Evolutionary conservation across 805 yeast genomes (phyloP).

Genomic region (Monosporozyma unispora): DNA sequence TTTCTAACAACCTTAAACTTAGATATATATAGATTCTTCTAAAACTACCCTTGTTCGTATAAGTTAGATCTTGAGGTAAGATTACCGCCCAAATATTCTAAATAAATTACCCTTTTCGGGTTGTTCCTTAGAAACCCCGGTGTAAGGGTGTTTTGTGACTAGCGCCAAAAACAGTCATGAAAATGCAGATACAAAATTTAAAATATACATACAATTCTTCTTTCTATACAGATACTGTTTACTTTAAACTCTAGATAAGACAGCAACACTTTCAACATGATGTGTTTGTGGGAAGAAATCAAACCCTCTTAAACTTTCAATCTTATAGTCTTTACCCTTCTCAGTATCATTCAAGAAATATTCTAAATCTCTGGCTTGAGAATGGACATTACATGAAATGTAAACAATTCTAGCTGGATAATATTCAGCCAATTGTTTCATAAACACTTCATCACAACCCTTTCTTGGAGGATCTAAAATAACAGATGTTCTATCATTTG

Average conservation of each 20-base stretch:
- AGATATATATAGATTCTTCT: too few species aligned
- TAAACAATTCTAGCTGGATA: conserved; percentile 84
- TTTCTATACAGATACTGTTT: background rate
- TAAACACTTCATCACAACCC: conserved; percentile 85
- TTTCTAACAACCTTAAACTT: too few species aligned
- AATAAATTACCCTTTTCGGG: too few species aligned
- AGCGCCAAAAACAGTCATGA: too few species aligned
- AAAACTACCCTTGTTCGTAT: too few species aligned
- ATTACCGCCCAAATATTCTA: too few species aligned
- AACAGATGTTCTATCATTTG: conserved; percentile 70
- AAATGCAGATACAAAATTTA: too few species aligned
- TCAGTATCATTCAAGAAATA: conserved; percentile 63
- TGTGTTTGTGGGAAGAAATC: conserved; percentile 96
- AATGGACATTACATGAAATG: conserved; percentile 93
- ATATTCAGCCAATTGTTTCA: conserved; percentile 76
- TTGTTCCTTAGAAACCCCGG: too few species aligned
- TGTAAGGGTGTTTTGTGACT: too few species aligned
- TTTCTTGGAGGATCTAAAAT: conserved; percentile 96
- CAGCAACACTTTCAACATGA: conserved; percentile 85
- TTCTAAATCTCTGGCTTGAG: conserved; percentile 91
- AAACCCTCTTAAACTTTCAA: conserved; percentile 85
- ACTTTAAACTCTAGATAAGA: conserved; percentile 34
- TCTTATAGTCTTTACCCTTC: conserved; percentile 51
- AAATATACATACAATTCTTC: background rate
- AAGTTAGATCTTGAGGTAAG: too few species aligned